These are phyloP conservation scores for Dipodascopsis uninucleata DNA, from an alignment of 805 yeast species.

Conservation along the genomic window DNA sequence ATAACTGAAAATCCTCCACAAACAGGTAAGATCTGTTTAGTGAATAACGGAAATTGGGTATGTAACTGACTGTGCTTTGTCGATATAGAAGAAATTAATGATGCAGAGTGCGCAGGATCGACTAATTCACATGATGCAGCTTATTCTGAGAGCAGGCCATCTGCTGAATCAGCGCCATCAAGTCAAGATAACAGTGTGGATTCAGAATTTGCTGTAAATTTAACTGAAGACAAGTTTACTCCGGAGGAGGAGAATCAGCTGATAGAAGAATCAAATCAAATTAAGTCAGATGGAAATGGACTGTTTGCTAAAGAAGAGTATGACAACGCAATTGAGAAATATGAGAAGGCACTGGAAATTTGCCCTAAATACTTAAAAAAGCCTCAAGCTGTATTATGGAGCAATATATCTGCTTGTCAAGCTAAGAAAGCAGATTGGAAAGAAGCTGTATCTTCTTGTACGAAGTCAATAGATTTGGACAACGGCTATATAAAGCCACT, in stretches of 20 bases:
- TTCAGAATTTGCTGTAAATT: neutral
- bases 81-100: no score
- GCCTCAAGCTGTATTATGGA: slow-evolving; percentile 26
- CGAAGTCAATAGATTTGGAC: slow-evolving; percentile 57
- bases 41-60: no score
- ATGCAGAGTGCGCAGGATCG: no score
- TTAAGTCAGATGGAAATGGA: slow-evolving; percentile 41
- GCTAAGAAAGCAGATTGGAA: slow-evolving; percentile 28
- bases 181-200: no score
- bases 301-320: slow-evolving; percentile 22
- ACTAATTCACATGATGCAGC: no score
- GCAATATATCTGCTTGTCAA: slow-evolving; percentile 33
- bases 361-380: slow-evolving; percentile 15
- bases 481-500: slow-evolving; percentile 63
- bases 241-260: slow-evolving; percentile 29
- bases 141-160: no score
- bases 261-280: slow-evolving; percentile 35
- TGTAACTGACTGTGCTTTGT: no score
- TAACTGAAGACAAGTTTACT: slow-evolving; percentile 5
- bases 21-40: no score
- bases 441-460: slow-evolving; percentile 60
- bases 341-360: slow-evolving; percentile 15
- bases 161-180: no score
- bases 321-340: slow-evolving; percentile 15
- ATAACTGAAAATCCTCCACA: no score